Conservation (phyloP, 1,284 basidiomycete genomes). For the Sparassis latifolia region DNA sequence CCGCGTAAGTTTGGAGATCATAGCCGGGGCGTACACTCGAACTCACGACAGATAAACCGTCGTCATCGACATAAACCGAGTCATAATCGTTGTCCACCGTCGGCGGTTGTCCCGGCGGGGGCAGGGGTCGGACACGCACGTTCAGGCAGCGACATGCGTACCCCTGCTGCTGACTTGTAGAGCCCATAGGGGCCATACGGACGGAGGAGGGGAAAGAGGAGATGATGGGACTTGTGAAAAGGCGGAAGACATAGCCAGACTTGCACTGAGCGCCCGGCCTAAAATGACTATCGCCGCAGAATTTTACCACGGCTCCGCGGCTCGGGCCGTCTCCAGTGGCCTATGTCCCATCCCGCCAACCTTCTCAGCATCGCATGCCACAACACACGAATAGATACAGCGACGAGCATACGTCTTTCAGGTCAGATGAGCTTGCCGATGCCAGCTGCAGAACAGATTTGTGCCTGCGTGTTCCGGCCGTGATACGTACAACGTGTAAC, state of each 20-base stretch:
- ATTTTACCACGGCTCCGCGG: conserved; percentile 19
- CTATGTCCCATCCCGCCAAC: too few species aligned
- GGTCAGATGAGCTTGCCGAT: conserved; percentile 8
- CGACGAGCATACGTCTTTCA: neutral
- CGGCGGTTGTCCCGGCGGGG: conserved; percentile 14
- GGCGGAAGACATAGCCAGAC: neutral
- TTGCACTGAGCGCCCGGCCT: too few species aligned
- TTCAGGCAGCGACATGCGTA: conserved; percentile 67
- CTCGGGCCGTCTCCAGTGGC: neutral
- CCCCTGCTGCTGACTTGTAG: conserved; percentile 18
- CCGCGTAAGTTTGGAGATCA: conserved; percentile 8
- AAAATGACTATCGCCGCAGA: conserved; percentile 2
- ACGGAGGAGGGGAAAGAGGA: conserved; percentile 1
- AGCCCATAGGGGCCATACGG: conserved; percentile 18
- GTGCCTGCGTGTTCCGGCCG: conserved; percentile 17
- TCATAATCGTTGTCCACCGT: conserved; percentile 41
- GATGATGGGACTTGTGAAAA: conserved; percentile 6
- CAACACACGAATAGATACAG: too few species aligned
- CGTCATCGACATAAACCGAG: conserved; percentile 56
- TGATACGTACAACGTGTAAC: conserved; percentile 14
- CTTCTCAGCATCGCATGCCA: too few species aligned
- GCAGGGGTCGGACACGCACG: conserved; percentile 40
- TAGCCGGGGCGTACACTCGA: neutral
- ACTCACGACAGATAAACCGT: conserved; percentile 62
- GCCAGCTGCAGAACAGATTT: too few species aligned